phyloP scores from a whole-genome alignment of 2,329 filamentous ascomycete genomes.

The Ophiostoma ips region DNA sequence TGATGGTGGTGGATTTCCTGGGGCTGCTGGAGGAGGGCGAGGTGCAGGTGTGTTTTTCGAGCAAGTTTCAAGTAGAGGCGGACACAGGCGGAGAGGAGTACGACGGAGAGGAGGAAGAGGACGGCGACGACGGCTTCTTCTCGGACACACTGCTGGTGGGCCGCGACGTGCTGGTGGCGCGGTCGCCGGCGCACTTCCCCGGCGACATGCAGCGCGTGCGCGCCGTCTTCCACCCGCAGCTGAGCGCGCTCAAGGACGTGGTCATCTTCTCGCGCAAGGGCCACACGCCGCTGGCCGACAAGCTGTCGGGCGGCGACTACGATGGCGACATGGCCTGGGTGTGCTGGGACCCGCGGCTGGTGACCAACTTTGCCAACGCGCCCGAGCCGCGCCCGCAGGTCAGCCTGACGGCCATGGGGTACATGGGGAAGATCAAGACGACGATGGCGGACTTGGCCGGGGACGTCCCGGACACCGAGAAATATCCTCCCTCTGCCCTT shows the following conservation, averaged over 20 bases:
- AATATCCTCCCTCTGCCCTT: conserved; percentile 13
- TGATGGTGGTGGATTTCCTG: conserved; percentile 56
- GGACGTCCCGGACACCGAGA: background rate
- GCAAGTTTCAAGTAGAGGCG: conserved; percentile 42
- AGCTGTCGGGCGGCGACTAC: conserved; percentile 67
- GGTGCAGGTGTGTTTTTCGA: conserved; percentile 54
- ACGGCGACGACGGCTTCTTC: conserved; percentile 28
- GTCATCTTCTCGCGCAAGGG: conserved; percentile 61
- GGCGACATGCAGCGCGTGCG: conserved; percentile 61
- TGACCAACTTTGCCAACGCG: conserved; percentile 52
- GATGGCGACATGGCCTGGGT: conserved; percentile 70
- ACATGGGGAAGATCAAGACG: conserved; percentile 34
- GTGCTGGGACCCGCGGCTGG: conserved; percentile 56
- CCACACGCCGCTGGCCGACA: conserved; percentile 47
- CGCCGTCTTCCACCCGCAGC: conserved; percentile 41
- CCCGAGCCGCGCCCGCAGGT: conserved; percentile 27
- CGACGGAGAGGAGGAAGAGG: conserved; percentile 19
- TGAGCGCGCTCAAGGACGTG: conserved; percentile 61
- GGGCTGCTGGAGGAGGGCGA: conserved; percentile 48
- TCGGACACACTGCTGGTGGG: conserved; percentile 40
- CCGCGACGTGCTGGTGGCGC: conserved; percentile 50
- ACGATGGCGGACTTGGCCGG: conserved; percentile 32
- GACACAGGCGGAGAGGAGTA: conserved; percentile 37
- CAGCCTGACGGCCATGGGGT: conserved; percentile 32
- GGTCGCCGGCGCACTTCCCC: conserved; percentile 53